A percentile compares a stretch with the other conserved stretches of the same genome.
Conservation (phyloP, 768 basidiomycete species). For the Lactarius sanguifluus region DNA sequence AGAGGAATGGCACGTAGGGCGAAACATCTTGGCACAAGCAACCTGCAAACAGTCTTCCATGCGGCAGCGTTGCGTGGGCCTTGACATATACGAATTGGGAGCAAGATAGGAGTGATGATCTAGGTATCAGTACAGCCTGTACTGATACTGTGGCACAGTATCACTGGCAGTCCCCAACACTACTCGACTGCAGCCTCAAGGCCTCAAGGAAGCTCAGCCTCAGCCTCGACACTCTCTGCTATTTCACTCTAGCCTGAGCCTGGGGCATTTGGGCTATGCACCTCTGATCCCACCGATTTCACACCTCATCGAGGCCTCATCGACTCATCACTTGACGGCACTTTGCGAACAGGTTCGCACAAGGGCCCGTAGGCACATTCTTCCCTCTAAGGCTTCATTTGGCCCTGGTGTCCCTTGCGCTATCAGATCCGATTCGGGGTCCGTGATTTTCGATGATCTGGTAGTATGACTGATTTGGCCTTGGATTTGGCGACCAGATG, state of each 20-base stretch:
- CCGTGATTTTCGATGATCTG: conserved; percentile 5
- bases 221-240: background rate
- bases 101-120: too few species aligned
- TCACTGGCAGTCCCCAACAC: too few species aligned
- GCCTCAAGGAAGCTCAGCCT: background rate
- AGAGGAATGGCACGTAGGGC: too few species aligned
- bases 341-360: background rate
- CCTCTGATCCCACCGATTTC: background rate
- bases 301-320: too few species aligned
- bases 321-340: background rate
- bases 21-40: too few species aligned
- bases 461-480: conserved; percentile 16
- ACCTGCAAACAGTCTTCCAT: too few species aligned
- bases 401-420: background rate
- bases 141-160: too few species aligned
- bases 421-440: background rate
- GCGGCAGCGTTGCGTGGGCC: too few species aligned
- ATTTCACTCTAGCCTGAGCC: background rate
- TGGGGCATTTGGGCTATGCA: background rate
- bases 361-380: too few species aligned
- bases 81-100: too few species aligned
- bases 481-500: conserved; percentile 18
- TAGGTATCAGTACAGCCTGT: too few species aligned
- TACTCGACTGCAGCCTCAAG: background rate
- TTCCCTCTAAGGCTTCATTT: background rate